A percentile compares a stretch with the other conserved stretches of the same genome.
Conservation (phyloP, 129 eudicot genomes). For the Artemisia argyi region DNA sequence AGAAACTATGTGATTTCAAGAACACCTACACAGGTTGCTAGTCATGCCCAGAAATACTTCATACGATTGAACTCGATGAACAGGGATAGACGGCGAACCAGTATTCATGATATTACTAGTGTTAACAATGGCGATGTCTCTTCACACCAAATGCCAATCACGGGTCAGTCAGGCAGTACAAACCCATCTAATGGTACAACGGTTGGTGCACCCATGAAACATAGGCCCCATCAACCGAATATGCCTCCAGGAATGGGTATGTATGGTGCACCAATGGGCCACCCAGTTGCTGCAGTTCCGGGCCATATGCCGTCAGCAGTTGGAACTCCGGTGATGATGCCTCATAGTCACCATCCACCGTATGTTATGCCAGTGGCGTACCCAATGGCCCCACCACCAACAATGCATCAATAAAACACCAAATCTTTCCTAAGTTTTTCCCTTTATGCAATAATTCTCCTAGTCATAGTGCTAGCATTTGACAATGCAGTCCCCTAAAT, state of each 20-base stretch:
- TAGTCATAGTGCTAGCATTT: conserved; percentile 40
- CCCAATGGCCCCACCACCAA: conserved; percentile 87
- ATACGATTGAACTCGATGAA: conserved; percentile 81
- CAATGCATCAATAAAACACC: conserved; percentile 56
- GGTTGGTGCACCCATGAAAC: conserved; percentile 51
- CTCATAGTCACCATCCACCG: conserved; percentile 72
- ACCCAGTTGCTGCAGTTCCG: conserved; percentile 66
- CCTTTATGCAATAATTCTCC: conserved; percentile 38
- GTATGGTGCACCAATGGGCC: conserved; percentile 91
- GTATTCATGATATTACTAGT: conserved; percentile 92
- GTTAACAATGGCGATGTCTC: conserved; percentile 69
- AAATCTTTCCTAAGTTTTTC: conserved; percentile 12
- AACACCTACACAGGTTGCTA: conserved; percentile 96
- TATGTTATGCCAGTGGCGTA: conserved; percentile 81
- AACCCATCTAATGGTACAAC: conserved; percentile 48
- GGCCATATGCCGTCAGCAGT: conserved; percentile 88
- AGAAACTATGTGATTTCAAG: conserved; percentile 91
- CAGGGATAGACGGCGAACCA: conserved; percentile 84
- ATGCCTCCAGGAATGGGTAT: conserved; percentile 74
- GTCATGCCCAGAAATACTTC: conserved; percentile 96
- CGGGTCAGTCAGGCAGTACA: conserved; percentile 66
- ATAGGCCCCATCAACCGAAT: conserved; percentile 46
- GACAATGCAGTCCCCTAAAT: conserved; percentile 31
- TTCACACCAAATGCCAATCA: conserved; percentile 67
- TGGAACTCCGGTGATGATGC: conserved; percentile 91